These are phyloP conservation scores for Boechera divaricarpa DNA, from an alignment of 345 rosid genomes.

Conservation along the genomic window DNA sequence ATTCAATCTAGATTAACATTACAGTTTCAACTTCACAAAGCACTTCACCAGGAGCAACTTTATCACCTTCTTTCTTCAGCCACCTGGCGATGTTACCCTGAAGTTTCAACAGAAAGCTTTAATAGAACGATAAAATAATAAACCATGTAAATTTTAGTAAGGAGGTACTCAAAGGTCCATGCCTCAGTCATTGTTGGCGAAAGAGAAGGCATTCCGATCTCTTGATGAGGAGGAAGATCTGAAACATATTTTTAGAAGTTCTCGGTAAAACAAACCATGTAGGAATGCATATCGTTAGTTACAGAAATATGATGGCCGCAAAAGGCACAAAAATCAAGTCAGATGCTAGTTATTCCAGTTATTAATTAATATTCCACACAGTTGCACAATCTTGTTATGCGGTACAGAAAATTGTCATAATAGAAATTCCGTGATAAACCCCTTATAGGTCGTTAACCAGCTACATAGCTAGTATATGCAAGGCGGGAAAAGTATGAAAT, in stretches of 20 bases:
- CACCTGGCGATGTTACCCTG: slow-evolving; percentile 98
- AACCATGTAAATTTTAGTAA: slow-evolving; percentile 13
- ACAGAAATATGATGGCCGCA: slow-evolving; percentile 9
- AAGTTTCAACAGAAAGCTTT: slow-evolving; percentile 38
- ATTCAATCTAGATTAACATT: slow-evolving; percentile 36
- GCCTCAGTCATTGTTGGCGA: slow-evolving; percentile 99
- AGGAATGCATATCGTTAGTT: slow-evolving; percentile 15
- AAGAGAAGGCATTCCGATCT: slow-evolving; percentile 97
- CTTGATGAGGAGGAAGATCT: slow-evolving; percentile 93
- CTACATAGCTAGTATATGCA: slow-evolving; percentile 22
- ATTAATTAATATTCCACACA: background rate
- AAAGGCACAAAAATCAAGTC: slow-evolving; percentile 20
- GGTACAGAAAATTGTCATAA: background rate
- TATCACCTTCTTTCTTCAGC: slow-evolving; percentile 98
- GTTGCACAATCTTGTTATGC: slow-evolving; percentile 13
- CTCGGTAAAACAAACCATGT: slow-evolving; percentile 1
- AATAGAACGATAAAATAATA: slow-evolving; percentile 20
- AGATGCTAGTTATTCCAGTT: slow-evolving; percentile 6
- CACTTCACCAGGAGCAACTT: slow-evolving; percentile 88
- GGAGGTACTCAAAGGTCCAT: slow-evolving; percentile 35
- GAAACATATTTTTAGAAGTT: slow-evolving; percentile 42
- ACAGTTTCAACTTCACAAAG: slow-evolving; percentile 99
- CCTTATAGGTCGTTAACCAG: background rate
- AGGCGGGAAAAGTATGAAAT: slow-evolving; percentile 6
- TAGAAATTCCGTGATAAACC: background rate